Evolutionary conservation across 495 filamentous ascomycete genomes (phyloP).

Genomic region (Penicillium lividum): DNA sequence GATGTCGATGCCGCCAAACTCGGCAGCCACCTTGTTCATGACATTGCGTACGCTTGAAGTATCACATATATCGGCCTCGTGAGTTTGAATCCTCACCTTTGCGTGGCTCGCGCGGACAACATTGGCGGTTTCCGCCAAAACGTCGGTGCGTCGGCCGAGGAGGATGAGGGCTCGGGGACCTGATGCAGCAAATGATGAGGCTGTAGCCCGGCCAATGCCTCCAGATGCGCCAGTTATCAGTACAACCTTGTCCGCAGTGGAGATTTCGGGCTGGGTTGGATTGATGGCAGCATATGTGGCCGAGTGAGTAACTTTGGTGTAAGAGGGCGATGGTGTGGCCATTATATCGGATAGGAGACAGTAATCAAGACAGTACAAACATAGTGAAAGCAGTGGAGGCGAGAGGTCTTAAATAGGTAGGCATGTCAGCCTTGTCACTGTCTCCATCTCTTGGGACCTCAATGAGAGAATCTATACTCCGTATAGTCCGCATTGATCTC

Average conservation of each 20-base stretch:
- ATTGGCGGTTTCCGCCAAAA: neutral
- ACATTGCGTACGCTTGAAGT: neutral
- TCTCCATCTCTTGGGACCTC: no score
- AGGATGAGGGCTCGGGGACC: conserved; percentile 18
- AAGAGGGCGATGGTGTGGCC: conserved; percentile 4
- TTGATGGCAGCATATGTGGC: conserved; percentile 23
- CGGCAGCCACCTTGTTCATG: neutral
- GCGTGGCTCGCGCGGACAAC: neutral
- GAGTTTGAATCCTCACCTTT: neutral
- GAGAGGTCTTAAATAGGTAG: no score
- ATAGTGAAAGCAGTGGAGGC: no score
- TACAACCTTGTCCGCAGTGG: conserved; percentile 20
- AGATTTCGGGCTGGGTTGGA: conserved; percentile 37
- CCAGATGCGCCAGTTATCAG: conserved; percentile 25
- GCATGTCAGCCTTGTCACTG: no score
- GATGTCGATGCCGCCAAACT: neutral
- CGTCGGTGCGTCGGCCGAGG: neutral
- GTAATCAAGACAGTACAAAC: no score
- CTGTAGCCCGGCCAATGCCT: conserved; percentile 23
- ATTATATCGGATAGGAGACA: neutral
- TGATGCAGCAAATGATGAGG: conserved; percentile 49
- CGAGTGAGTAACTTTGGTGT: conserved; percentile 22
- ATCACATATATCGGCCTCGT: neutral
- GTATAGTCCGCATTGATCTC: no score
- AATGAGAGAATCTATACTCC: no score